Base-by-base conservation (phyloP, 2,329 filamentous ascomycete species). In the Ophiostoma sp. region DNA sequence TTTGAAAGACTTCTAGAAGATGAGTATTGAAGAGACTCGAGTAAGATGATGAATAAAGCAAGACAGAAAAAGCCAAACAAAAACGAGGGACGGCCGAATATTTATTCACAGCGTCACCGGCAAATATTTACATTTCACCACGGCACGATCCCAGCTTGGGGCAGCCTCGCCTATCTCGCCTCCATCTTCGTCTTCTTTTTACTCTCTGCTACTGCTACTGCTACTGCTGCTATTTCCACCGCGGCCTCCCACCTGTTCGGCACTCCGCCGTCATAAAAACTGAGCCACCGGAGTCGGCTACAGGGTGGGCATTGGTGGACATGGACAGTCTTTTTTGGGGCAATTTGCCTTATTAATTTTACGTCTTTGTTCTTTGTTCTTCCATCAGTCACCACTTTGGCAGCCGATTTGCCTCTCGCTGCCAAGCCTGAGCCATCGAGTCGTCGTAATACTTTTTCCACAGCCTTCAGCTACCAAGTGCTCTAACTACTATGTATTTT, bases 361-460 rank as follows among this genome's bases (percentile, higher is more conserved):
- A 39, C 5, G 1, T 41, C 39, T 41, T 11, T 41, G 10, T 57
- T 57, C 52, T 57, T 57, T 57, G n/a, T 57, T 57, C 52, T n/a
- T 17, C n/a, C 6, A 2, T 23, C 20, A n/a, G 15, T 15, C 17
- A 23, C n/a, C 48, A 23, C 48, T 23, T 54, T 54, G 23, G 8
- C 23, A 6, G 27, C 6, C 23, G 52, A 60, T 60, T 57, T 57
- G 52, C 57, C 27, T 62, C 57, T 62, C n/a, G n/a, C 52, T 62
- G 57, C 57, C 57, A 62, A 62, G 57, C 57, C 27, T 62, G 23
- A 54, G 27, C 20, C 44, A 17, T 39, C 44, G 44, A 31, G 27
- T 62, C 57, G 57, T 62, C 57, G 27, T 62, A 62, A 62, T 17
- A 62, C 57, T 62, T 62, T 62, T 62, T 62, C 57, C 57, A 62